Evolutionary conservation across 202 grass and related monocot genomes (phyloP), one percentile per base, ranked within the genome.

Genomic region (Eragrostis tef): DNA sequence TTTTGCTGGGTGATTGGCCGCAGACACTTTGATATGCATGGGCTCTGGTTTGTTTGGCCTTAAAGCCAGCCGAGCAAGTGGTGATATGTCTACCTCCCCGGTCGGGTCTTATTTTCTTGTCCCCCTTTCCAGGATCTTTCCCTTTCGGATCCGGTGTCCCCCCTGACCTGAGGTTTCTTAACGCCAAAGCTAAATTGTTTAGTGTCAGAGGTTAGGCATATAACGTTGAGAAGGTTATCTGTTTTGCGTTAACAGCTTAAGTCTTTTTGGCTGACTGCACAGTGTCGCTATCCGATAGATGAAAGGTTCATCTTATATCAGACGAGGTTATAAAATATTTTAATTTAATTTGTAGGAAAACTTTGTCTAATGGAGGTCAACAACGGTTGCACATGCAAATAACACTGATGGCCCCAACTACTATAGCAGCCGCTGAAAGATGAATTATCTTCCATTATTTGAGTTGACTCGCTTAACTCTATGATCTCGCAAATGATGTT

Each of bases 111-210:
- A 26, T 85, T 88, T 75, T 73, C 58, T 65, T 29, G 46, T 43
- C 19, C 11, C 26, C 7, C 67, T 21, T 78, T 6, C 56, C 10
- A 51, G 60, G 51, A 52, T 53, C 22, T 46, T 41, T 54, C 15
- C 46, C 51, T 80, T 81, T 76, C 13, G 34, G 25, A 85, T 76
- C 25, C 12, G 57, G 60, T 51, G 74, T 19, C 42, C 19, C 63
- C 56, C 8, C 24, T 31, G 67, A 60, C n/a, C 72, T 19, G 67
- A 60, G 64, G 39, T 85, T 85, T 48, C 65, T 81, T 85, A 89
- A 81, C 64, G 65, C 15, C 87, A 85, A 85, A 89, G 87, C 49
- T 85, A 72, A 72, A 52, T 85, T 51, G 71, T 66, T 89, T 85
- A 81, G 16, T 67, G 64, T 57, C n/a, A 10, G 70, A 63, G 27